Evolutionary conservation across 176 grass and related monocot genomes (phyloP), one percentile per base, ranked within the genome.

Genomic region (Stipa capillata): DNA sequence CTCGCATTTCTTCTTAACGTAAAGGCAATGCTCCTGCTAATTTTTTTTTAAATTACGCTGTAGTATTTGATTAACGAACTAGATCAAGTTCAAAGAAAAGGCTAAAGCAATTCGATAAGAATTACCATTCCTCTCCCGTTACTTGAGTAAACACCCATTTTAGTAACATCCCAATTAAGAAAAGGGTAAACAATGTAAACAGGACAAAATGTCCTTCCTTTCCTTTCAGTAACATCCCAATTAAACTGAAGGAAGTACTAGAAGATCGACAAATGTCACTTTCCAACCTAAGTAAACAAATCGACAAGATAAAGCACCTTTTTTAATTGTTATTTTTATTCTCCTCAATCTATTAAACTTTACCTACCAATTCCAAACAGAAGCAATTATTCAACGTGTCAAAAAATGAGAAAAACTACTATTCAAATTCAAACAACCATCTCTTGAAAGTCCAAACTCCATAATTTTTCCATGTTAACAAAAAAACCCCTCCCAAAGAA

Each of bases 111-210:
- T 56, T 51, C 3, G 21, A 18, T 53, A 45, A 15, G 7, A 8
- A 15, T 6, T 16, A 44, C 3, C 49, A 45, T 48, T 49, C 44
- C 20, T 36, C n/a, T 12, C 42, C 7, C 31, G 25, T 39, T 75
- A 67, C 41, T 48, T 45, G 74, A 69, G 37, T 25, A 61, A 77
- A 70, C 56, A 31, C 36, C 63, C 65, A 82, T 34, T 40, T n/a
- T n/a, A n/a, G n/a, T n/a, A n/a, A n/a, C n/a, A n/a, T n/a, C n/a
- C n/a, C n/a, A n/a, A n/a, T n/a, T n/a, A n/a, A n/a, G n/a, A n/a
- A n/a, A n/a, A n/a, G n/a, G n/a, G n/a, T 72, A 76, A 84, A 84
- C 50, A 73, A 74, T 71, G 21, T 32, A 56, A 83, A 12, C 74
- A 21, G 34, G 69, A 66, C 58, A 80, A 28, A 17, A 56, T 76